phyloP scores from a whole-genome alignment of 2,329 filamentous ascomycete genomes.

The Stagonosporopsis rhizophila region DNA sequence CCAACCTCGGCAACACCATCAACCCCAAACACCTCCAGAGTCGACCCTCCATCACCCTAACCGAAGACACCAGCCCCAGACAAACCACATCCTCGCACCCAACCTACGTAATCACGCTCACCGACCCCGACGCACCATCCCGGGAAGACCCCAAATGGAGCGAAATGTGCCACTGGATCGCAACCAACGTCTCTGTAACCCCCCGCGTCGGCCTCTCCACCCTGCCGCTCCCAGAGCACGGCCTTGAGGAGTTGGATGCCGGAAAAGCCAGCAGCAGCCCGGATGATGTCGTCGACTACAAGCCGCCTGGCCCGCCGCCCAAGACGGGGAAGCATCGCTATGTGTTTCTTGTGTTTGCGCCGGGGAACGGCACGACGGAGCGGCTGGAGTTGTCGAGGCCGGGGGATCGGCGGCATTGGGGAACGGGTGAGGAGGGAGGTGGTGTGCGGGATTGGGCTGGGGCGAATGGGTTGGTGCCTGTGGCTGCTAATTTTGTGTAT shows the following conservation, averaged over 20 bases:
- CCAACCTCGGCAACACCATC: conserved; percentile 62
- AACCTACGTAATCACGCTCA: conserved; percentile 60
- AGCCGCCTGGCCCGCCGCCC: conserved; percentile 61
- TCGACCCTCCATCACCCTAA: conserved; percentile 51
- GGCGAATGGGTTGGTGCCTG: conserved; percentile 56
- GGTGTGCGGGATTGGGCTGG: conserved; percentile 61
- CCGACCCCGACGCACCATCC: conserved; percentile 66
- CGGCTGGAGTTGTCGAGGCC: conserved; percentile 55
- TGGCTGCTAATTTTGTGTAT: conserved; percentile 58
- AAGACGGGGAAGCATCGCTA: conserved; percentile 66
- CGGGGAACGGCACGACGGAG: conserved; percentile 53
- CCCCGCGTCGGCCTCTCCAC: conserved; percentile 30
- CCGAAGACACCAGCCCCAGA: conserved; percentile 38
- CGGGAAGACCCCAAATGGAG: conserved; percentile 61
- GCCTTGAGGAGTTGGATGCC: conserved; percentile 11
- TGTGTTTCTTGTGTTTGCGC: conserved; percentile 61
- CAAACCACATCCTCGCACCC: conserved; percentile 32
- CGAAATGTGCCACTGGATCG: conserved; percentile 66
- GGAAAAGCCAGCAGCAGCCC: conserved; percentile 22
- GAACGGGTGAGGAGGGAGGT: conserved; percentile 56
- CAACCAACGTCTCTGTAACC: conserved; percentile 45
- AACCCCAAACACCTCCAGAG: conserved; percentile 53
- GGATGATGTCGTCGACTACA: conserved; percentile 57
- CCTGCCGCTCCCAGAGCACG: conserved; percentile 36
- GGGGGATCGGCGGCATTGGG: conserved; percentile 62